These are phyloP conservation scores for Arthrobotrys pseudoclavata DNA, from an alignment of 2,329 filamentous ascomycete genomes.

Conservation along the genomic window DNA sequence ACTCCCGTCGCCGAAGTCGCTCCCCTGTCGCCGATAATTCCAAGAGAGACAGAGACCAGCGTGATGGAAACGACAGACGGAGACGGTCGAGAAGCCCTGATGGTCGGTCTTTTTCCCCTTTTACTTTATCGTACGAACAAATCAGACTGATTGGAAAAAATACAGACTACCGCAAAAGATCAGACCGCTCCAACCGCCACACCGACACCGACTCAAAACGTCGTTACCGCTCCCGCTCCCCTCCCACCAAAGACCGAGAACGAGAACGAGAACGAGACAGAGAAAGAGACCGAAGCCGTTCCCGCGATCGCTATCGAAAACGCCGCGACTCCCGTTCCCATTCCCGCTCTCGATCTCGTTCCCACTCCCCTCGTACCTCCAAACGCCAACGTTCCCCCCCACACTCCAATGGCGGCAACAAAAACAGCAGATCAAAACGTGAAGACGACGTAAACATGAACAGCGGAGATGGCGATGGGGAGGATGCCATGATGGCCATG, in stretches of 20 bases:
- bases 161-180: constrained; percentile 32
- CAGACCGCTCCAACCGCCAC: constrained; percentile 36
- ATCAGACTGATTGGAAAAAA: not conserved
- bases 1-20: constrained; percentile 57
- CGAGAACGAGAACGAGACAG: not conserved
- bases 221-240: constrained; percentile 42
- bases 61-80: constrained; percentile 39
- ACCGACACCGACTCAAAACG: constrained; percentile 26
- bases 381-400: constrained; percentile 31
- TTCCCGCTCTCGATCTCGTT: constrained; percentile 31
- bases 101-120: constrained; percentile 5
- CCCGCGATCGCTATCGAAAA: constrained; percentile 32
- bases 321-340: not conserved
- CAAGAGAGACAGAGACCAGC: constrained; percentile 37
- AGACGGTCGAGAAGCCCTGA: constrained; percentile 49
- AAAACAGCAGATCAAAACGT: constrained; percentile 44
- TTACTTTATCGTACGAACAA: not conserved
- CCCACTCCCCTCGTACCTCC: constrained; percentile 18
- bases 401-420: not conserved
- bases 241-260: not conserved
- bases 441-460: constrained; percentile 70
- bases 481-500: constrained; percentile 82
- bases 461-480: constrained; percentile 73
- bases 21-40: constrained; percentile 37
- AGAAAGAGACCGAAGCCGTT: constrained; percentile 9